These are phyloP conservation scores for Alternaria triticimaculans DNA, from an alignment of 2,329 filamentous ascomycete species.

Conservation along the genomic window DNA sequence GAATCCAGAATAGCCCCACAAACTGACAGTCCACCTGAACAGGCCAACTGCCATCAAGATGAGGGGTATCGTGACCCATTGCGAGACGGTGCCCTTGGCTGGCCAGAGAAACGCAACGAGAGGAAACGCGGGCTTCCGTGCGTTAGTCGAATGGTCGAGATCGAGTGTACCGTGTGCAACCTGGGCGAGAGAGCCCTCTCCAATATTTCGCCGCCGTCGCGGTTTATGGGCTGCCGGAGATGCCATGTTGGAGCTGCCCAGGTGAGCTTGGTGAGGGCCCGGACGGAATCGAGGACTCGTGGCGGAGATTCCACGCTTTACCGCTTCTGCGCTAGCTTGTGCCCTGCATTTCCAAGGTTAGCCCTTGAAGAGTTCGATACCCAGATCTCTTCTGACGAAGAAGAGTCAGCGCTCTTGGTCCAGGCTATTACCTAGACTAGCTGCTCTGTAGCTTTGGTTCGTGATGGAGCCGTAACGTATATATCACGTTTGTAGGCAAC, in stretches of 20 bases:
- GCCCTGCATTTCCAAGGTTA: constrained; percentile 1
- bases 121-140: constrained; percentile 76
- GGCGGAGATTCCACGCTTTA: constrained; percentile 9
- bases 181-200: constrained; percentile 48
- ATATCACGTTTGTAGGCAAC: background rate
- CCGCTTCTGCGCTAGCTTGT: constrained; percentile 7
- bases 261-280: constrained; percentile 6
- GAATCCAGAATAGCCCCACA: constrained; percentile 95
- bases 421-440: background rate
- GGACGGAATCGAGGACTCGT: constrained; percentile 13
- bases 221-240: constrained; percentile 49
- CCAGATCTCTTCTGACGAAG: background rate
- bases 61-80: constrained; percentile 90
- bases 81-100: constrained; percentile 78
- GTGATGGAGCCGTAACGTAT: background rate
- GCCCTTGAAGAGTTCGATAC: background rate
- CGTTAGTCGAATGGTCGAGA: constrained; percentile 53
- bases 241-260: constrained; percentile 32
- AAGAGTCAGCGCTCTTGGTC: background rate
- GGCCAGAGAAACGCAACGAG: constrained; percentile 95
- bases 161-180: constrained; percentile 53
- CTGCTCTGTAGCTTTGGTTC: background rate
- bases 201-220: constrained; percentile 53
- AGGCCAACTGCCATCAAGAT: constrained; percentile 89
- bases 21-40: constrained; percentile 88